phyloP scores from a whole-genome alignment of 495 filamentous ascomycete species.

The Penicillium angulare region DNA sequence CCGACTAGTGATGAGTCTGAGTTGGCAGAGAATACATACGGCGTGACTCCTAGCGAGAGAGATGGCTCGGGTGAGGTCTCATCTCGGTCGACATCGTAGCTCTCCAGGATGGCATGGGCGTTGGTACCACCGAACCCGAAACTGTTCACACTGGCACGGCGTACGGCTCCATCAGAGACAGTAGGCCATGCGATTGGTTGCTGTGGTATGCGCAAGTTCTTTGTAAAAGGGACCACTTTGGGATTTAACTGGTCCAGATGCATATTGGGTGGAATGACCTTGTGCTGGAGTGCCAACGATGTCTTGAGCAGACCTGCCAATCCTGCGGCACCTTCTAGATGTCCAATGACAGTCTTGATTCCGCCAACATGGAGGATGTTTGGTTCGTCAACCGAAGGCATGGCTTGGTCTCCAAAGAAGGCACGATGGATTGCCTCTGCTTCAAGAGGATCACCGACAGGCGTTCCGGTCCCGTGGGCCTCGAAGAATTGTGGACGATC shows the following conservation, averaged over 20 bases:
- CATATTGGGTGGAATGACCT: constrained; percentile 51
- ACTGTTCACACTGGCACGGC: constrained; percentile 29
- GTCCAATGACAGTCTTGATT: constrained; percentile 14
- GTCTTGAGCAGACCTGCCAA: constrained; percentile 59
- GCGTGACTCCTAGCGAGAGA: not conserved
- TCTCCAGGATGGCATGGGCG: constrained; percentile 40
- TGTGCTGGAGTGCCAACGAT: constrained; percentile 44
- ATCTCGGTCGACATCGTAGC: too few relatives aligned
- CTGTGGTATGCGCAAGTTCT: constrained; percentile 43
- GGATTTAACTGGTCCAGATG: constrained; percentile 50
- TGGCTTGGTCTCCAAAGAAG: constrained; percentile 24
- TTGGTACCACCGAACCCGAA: constrained; percentile 37
- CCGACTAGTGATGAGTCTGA: too few relatives aligned
- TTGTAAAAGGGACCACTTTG: constrained; percentile 36
- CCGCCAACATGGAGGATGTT: not conserved
- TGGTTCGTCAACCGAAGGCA: constrained; percentile 20
- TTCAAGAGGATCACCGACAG: constrained; percentile 60
- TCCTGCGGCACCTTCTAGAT: constrained; percentile 52
- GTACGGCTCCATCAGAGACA: constrained; percentile 6
- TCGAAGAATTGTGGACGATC: constrained; percentile 22
- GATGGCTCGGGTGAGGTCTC: not conserved
- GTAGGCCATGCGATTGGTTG: not conserved
- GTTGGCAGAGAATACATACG: too few relatives aligned
- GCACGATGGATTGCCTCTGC: constrained; percentile 25
- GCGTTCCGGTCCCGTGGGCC: constrained; percentile 55